These are phyloP conservation scores for Pseudozyma thailandica DNA, from an alignment of 1,284 basidiomycete species.

Conservation along the genomic window DNA sequence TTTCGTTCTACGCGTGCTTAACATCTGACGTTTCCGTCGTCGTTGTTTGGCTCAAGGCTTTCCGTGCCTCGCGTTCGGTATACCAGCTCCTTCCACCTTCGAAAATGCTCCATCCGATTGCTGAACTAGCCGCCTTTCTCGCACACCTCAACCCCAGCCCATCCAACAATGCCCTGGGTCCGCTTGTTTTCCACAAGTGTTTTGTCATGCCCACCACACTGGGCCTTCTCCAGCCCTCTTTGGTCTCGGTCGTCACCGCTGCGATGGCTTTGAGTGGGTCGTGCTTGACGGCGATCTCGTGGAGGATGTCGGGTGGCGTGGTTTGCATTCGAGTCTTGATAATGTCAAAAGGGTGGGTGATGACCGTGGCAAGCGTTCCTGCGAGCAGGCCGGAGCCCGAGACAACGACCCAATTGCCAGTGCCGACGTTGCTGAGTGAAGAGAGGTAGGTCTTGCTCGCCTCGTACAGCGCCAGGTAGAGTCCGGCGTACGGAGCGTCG, in stretches of 20 bases:
- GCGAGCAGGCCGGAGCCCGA: constrained; percentile 55
- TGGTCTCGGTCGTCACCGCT: not conserved
- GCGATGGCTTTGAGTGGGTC: not conserved
- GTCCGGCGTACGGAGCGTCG: constrained; percentile 94
- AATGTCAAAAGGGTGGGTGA: constrained; percentile 68
- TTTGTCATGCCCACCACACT: constrained; percentile 40
- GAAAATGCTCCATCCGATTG: constrained; percentile 67
- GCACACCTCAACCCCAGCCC: constrained; percentile 64
- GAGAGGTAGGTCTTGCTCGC: constrained; percentile 53
- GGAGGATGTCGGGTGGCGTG: constrained; percentile 32
- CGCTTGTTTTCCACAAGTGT: constrained; percentile 43
- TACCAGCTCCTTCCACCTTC: constrained; percentile 57
- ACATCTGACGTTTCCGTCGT: constrained; percentile 2
- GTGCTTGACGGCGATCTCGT: constrained; percentile 14
- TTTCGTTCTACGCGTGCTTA: constrained; percentile 16
- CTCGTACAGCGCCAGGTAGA: constrained; percentile 90
- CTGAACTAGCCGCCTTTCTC: constrained; percentile 62
- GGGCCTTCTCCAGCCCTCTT: constrained; percentile 1
- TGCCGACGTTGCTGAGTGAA: constrained; percentile 18
- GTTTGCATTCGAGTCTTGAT: constrained; percentile 67
- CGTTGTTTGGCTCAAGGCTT: not conserved
- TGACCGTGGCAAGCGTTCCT: constrained; percentile 60
- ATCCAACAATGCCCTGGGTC: constrained; percentile 55
- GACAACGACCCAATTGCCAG: constrained; percentile 58
- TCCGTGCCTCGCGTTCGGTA: constrained; percentile 27